Evolutionary conservation across 352 stramenopile species (phyloP).

Genomic region (Blastocystis sp.): DNA sequence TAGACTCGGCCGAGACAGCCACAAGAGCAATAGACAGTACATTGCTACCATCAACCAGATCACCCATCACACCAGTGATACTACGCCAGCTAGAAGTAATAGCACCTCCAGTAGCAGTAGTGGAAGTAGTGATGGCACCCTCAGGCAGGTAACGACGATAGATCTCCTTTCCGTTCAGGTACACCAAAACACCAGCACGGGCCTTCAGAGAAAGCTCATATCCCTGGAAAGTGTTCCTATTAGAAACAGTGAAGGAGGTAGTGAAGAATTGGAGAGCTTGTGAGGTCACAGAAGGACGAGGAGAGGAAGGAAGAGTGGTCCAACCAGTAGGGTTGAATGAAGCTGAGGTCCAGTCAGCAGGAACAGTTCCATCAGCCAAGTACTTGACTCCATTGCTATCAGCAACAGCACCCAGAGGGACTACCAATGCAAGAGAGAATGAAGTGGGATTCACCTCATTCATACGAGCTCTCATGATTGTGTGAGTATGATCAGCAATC

Average conservation of each 20-base stretch:
- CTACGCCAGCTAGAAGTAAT: not conserved
- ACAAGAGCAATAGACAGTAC: constrained; percentile 23
- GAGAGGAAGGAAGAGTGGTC: not conserved
- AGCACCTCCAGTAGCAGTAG: not conserved
- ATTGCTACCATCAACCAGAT: not conserved
- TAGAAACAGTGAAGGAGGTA: constrained; percentile 10
- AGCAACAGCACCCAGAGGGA: not conserved
- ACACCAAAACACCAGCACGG: constrained; percentile 9
- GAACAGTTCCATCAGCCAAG: constrained; percentile 22
- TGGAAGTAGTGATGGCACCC: not conserved
- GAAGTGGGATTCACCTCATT: not conserved
- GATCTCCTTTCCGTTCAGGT: constrained; percentile 39
- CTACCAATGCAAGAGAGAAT: not conserved
- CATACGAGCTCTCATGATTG: not conserved
- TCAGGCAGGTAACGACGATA: constrained; percentile 24
- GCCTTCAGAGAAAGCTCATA: constrained; percentile 39
- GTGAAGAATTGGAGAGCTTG: constrained; percentile 17
- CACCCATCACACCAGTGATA: not conserved
- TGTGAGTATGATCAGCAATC: not conserved
- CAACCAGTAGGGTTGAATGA: not conserved
- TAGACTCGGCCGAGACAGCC: not conserved
- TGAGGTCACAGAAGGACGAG: not conserved
- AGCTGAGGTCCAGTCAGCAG: not conserved
- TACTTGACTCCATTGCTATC: not conserved
- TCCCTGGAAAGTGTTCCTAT: not conserved